Base-by-base conservation (phyloP, 495 filamentous ascomycete species). In the Glarea lozoyensis region DNA sequence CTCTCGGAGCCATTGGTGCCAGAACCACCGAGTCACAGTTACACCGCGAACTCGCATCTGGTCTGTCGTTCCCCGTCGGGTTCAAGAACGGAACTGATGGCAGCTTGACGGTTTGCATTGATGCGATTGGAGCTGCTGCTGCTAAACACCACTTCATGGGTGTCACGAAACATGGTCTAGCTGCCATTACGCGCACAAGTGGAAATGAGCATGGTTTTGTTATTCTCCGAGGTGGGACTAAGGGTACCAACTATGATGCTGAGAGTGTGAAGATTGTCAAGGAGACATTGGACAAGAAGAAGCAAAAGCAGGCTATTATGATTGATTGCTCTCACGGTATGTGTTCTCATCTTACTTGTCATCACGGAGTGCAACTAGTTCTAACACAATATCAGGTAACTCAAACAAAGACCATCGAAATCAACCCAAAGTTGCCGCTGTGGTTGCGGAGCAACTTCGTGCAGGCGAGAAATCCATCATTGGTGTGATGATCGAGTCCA, bases 61-160 rank as follows among this genome's bases (percentile, higher is more conserved):
- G 92, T 52, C 77, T 98, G 16, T 94, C 87, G 32, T 98, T 96
- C 80, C 92, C 92, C 4, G 88, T 98, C 38, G 92, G 92, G 11
- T 98, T 94, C 82, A 98, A 97, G 78, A 98, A 98, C 60, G 93
- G 92, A 35, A 98, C 92, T 22, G 92, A 98, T 57, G 92, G 92
- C n/a, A 85, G 82, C 55, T 65, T 98, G 38, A 78, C 75, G 17
- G 90, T 98, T n/a, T 88, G 90, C 30, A 90, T 98, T 49, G 92
- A 98, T 57, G 92, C 92, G 34, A 93, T 96, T 48, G 89, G 93
- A 42, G 81, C 88, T 6, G 92, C 92, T 2, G 82, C 86, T 22
- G 79, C 88, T 46, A 84, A 84, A 53, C 92, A 98, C 66, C 88
- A 93, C 64, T 98, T 98, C 73, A 87, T 98, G 73, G 90, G 90